Conservation (phyloP, 305 asterid genomes). For the Stenogyne calaminthoides region DNA sequence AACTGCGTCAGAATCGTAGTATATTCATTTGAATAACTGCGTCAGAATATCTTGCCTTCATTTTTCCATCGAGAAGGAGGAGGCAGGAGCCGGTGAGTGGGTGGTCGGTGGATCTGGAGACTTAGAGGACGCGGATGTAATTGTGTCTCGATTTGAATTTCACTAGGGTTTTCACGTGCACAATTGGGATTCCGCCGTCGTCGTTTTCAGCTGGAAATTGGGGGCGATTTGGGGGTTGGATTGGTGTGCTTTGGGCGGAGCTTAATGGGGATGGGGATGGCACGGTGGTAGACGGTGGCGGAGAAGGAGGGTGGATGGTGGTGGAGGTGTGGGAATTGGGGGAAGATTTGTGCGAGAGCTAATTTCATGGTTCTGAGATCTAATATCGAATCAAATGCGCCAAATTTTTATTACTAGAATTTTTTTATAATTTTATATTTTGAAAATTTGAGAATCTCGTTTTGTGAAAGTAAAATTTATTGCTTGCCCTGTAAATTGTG, state of each 20-base stretch:
- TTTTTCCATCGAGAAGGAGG: conserved; percentile 91
- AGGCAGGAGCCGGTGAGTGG: conserved; percentile 82
- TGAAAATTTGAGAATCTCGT: too few relatives aligned
- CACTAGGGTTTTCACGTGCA: conserved; percentile 70
- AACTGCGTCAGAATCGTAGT: too few relatives aligned
- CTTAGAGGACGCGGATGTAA: conserved; percentile 78
- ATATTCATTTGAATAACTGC: too few relatives aligned
- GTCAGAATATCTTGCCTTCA: too few relatives aligned
- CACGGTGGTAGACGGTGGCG: conserved; percentile 18
- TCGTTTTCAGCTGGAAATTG: conserved; percentile 33
- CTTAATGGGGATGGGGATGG: conserved; percentile 17
- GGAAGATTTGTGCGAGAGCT: conserved; percentile 31
- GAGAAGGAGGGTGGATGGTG: conserved; percentile 17
- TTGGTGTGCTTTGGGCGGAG: conserved; percentile 14
- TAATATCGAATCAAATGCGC: background rate
- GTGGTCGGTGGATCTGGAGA: conserved; percentile 84
- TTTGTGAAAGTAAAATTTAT: too few relatives aligned
- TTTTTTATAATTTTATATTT: too few relatives aligned
- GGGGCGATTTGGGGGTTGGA: conserved; percentile 33
- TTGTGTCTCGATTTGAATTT: conserved; percentile 84
- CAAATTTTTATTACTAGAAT: background rate
- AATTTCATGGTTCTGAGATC: conserved; percentile 42
- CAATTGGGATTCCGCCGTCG: conserved; percentile 71
- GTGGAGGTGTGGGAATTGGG: conserved; percentile 30
- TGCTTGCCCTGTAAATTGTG: too few relatives aligned